Evolutionary conservation across 2,329 filamentous ascomycete genomes (phyloP).

Genomic region (Xylariaceae sp.): DNA sequence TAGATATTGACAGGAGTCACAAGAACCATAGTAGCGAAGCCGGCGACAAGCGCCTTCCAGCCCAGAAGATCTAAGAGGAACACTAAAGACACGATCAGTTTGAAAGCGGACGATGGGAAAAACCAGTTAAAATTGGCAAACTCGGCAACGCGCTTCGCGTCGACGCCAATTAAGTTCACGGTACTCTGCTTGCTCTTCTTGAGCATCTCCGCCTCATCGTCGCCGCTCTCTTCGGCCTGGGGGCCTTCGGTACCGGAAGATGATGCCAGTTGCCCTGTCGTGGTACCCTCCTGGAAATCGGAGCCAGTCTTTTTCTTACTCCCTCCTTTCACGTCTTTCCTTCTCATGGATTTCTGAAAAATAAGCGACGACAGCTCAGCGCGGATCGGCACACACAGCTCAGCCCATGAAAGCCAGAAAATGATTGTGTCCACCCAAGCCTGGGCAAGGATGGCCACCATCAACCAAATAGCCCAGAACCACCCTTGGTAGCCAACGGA

Average conservation of each 20-base stretch:
- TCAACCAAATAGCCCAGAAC: conserved; percentile 64
- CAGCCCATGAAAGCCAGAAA: conserved; percentile 62
- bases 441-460: conserved; percentile 53
- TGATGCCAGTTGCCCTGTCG: conserved; percentile 29
- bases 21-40: conserved; percentile 59
- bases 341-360: conserved; percentile 71
- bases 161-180: conserved; percentile 75
- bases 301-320: conserved; percentile 44
- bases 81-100: conserved; percentile 59
- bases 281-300: conserved; percentile 30
- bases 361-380: conserved; percentile 67
- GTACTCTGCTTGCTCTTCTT: conserved; percentile 62
- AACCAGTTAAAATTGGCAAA: conserved; percentile 64
- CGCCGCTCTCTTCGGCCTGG: conserved; percentile 38
- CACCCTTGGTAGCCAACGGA: conserved; percentile 53
- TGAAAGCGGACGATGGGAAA: conserved; percentile 59
- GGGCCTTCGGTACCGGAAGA: conserved; percentile 31
- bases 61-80: conserved; percentile 69
- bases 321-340: conserved; percentile 70
- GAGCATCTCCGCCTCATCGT: conserved; percentile 45
- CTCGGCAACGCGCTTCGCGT: conserved; percentile 64
- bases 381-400: conserved; percentile 62
- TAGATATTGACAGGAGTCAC: conserved; percentile 66
- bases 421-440: conserved; percentile 61
- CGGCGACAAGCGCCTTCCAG: conserved; percentile 63